A percentile compares a stretch with the other conserved stretches of the same genome.
These are phyloP conservation scores for Alternaria brassicicola DNA, from an alignment of 2,329 filamentous ascomycete species.

Conservation along the genomic window DNA sequence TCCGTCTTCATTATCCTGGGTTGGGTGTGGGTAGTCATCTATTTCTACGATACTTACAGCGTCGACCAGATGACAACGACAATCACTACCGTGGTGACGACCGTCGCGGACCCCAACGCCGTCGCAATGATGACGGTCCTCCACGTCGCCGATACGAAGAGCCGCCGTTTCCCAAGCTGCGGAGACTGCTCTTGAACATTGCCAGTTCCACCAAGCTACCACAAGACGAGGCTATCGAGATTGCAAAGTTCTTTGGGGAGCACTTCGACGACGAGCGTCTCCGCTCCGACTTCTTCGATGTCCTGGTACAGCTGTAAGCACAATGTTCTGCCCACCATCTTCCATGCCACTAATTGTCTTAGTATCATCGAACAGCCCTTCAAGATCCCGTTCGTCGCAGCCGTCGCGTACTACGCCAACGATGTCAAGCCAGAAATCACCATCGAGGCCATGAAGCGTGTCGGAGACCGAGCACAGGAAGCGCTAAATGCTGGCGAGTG, in stretches of 20 bases:
- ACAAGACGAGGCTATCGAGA: constrained; percentile 46
- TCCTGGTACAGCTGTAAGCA: constrained; percentile 73
- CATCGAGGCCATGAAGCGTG: constrained; percentile 69
- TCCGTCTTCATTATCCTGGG: not conserved
- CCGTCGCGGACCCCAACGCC: constrained; percentile 40
- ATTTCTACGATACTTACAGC: constrained; percentile 10
- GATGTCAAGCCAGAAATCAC: constrained; percentile 76
- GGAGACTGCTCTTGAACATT: constrained; percentile 45
- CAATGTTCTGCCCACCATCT: not conserved
- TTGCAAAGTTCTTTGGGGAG: constrained; percentile 71
- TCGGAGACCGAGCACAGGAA: constrained; percentile 67
- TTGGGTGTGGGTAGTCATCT: not conserved
- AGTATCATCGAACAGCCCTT: constrained; percentile 87
- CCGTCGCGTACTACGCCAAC: constrained; percentile 80
- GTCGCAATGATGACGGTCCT: constrained; percentile 36
- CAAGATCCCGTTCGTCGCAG: constrained; percentile 94
- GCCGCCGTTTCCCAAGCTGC: constrained; percentile 42
- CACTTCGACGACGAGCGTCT: constrained; percentile 80
- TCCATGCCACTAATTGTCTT: constrained; percentile 17
- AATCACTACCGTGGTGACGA: constrained; percentile 36
- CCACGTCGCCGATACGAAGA: constrained; percentile 46
- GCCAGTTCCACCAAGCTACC: constrained; percentile 48
- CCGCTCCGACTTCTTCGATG: constrained; percentile 72
- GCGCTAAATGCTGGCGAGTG: constrained; percentile 77
- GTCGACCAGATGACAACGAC: constrained; percentile 35